Conservation (phyloP, 345 rosid species). For the sweet orange (Citrus sinensis) region DNA sequence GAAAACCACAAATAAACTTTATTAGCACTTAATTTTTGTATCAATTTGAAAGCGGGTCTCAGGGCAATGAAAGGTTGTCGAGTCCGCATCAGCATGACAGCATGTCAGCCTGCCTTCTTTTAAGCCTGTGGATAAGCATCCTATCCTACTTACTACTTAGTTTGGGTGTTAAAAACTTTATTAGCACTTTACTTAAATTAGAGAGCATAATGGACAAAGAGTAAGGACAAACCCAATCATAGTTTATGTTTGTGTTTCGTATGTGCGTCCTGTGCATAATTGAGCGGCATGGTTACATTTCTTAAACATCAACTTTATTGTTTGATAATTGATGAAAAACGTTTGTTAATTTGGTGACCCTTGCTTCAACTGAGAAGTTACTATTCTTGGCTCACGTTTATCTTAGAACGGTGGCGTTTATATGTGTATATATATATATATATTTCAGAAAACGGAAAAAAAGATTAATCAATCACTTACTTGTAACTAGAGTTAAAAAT, state of each 20-base stretch:
- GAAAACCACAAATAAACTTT: not conserved
- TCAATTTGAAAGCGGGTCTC: not conserved
- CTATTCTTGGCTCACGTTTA: no score
- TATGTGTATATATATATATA: no score
- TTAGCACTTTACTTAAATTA: not conserved
- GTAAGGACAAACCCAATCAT: conserved; percentile 55
- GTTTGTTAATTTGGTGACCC: conserved; percentile 9
- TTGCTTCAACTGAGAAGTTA: conserved; percentile 24
- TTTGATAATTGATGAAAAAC: conserved; percentile 21
- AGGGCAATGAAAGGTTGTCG: conserved; percentile 6
- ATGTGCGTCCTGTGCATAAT: conserved; percentile 41
- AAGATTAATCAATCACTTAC: no score
- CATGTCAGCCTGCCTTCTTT: not conserved
- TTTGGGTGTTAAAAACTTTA: conserved; percentile 11
- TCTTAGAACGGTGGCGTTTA: no score
- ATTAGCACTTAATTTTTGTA: not conserved
- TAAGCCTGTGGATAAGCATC: conserved; percentile 42
- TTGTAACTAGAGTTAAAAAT: no score
- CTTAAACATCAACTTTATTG: conserved; percentile 36
- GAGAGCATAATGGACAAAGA: conserved; percentile 13
- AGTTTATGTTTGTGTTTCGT: conserved; percentile 40
- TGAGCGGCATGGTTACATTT: conserved; percentile 25
- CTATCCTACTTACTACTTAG: not conserved
- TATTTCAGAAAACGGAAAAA: no score
- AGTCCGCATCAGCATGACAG: conserved; percentile 27